Percentiles rank a stretch among this genome's conserved stretches.
Conservation (phyloP, 495 filamentous ascomycete genomes). For the Melanomma pulvis-pyrius region DNA sequence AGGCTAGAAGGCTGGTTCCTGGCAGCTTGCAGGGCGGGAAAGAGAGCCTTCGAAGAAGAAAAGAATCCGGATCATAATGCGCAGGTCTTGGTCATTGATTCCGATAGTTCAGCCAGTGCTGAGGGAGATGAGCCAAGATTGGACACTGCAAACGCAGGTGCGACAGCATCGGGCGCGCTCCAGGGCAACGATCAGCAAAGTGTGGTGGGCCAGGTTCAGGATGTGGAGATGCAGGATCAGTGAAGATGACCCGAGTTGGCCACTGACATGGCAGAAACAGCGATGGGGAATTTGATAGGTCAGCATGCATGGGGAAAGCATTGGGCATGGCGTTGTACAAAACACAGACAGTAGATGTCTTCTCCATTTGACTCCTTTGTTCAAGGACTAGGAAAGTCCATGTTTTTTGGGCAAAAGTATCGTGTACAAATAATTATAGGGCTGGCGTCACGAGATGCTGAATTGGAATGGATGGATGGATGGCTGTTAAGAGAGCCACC, state of each 20-base stretch:
- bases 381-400: background rate
- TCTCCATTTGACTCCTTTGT: slow-evolving; percentile 5
- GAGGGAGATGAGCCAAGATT: slow-evolving; percentile 4
- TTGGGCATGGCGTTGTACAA: slow-evolving; percentile 28
- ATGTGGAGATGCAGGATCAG: slow-evolving; percentile 34
- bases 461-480: background rate
- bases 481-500: background rate
- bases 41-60: slow-evolving; percentile 20
- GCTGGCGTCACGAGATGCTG: background rate
- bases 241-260: background rate
- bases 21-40: slow-evolving; percentile 23
- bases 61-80: background rate
- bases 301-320: slow-evolving; percentile 4
- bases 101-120: slow-evolving; percentile 2
- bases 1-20: slow-evolving; percentile 45
- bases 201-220: slow-evolving; percentile 21
- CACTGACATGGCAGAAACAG: background rate
- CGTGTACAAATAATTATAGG: background rate
- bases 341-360: slow-evolving; percentile 2
- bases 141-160: background rate
- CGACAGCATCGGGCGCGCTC: background rate
- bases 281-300: slow-evolving; percentile 5
- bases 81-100: background rate
- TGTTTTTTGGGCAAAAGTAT: background rate
- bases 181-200: slow-evolving; percentile 1